Base-by-base conservation (phyloP, 352 stramenopile genomes). In the Globisporangium paroecandrum region DNA sequence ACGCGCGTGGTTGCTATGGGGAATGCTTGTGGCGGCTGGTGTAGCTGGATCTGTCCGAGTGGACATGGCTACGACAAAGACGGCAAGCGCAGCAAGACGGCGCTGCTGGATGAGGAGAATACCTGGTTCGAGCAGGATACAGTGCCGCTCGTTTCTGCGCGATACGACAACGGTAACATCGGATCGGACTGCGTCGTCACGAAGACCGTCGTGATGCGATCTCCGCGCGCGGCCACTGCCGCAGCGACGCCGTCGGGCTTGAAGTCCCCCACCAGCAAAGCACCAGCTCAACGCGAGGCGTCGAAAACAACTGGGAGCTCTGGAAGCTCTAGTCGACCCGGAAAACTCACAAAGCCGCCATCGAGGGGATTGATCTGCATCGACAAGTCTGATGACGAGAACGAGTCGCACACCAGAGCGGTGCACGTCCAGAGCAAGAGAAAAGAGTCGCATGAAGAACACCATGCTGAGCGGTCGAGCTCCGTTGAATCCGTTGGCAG, bases 91-190 rank as follows among this genome's bases (percentile, higher is more conserved):
- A 62, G 25, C 32, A 72, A 72, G 34, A 57, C 54, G 1, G 55
- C 38, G 34, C 18, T 63, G 4, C 25, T 66, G 1, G 72, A 78
- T 24, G 73, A 79, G 1, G 67, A 75, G 4, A 74, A 80, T 36
- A 59, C 63, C 7, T 93, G 80, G 83, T 85, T 91, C 51, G 79
- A 91, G 46, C 78, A 90, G 22, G 77, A 87, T 66, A 89, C 77
- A 1, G 69, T 86, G 36, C 81, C 85, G 13, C 76, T 93, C 12
- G 65, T 93, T 10, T 79, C 79, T 10, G 74, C 80, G 18, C 75
- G 69, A 12, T 63, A 89, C 56, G 83, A 78, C 20, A 64, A 70
- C 18, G 74, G 76, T 22, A 65, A 74, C 8, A 64, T 74, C 4
- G 77, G 66, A 29, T 72, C 70, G 7, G 69, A 67, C 15, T 57